phyloP scores from a whole-genome alignment of 768 basidiomycete species.

The Candolleomyces eurysporus region DNA sequence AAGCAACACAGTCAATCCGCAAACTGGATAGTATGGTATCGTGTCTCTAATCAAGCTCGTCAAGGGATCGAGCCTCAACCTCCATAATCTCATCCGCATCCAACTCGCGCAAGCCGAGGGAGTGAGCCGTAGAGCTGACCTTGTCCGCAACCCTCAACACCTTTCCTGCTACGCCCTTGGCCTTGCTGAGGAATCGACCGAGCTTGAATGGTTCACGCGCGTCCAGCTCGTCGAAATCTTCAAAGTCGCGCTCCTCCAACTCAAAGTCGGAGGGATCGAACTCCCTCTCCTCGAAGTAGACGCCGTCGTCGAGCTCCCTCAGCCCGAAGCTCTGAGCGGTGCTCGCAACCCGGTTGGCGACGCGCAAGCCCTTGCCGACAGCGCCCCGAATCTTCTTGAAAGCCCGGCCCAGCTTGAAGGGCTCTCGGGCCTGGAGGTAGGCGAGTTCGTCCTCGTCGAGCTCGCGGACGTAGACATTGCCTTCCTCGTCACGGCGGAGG shows the following conservation, averaged over 20 bases:
- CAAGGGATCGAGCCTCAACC: not conserved
- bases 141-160: not conserved
- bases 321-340: not conserved
- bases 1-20: too few relatives aligned
- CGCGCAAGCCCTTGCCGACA: not conserved
- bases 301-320: not conserved
- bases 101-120: not conserved
- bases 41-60: not conserved
- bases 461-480: not conserved
- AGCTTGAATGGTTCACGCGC: not conserved
- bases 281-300: too few relatives aligned
- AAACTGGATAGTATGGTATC: too few relatives aligned
- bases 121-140: not conserved
- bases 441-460: conserved; percentile 1
- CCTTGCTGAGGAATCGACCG: not conserved
- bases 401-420: not conserved
- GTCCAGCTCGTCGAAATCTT: not conserved
- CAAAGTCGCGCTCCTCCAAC: not conserved
- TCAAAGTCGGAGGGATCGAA: too few relatives aligned
- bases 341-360: not conserved
- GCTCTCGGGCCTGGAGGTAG: not conserved
- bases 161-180: not conserved
- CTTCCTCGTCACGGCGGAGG: not conserved
- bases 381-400: not conserved
- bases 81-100: not conserved